Evolutionary conservation across 139 green algal genomes (phyloP).

Genomic region (Tetradesmus lagerheimii): DNA sequence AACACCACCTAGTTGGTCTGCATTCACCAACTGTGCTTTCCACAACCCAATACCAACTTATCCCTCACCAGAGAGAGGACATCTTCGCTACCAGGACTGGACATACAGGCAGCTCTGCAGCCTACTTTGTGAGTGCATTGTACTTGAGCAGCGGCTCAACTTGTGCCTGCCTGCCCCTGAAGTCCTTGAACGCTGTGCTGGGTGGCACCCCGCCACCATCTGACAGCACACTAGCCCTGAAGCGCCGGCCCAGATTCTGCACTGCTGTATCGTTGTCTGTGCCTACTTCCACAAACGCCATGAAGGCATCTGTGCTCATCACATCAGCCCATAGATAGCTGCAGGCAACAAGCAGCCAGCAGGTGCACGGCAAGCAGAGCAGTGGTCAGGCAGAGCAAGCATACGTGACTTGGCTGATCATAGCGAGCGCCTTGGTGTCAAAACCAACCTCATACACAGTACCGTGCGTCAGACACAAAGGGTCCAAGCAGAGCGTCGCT

Average conservation of each 20-base stretch:
- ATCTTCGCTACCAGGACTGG: no score
- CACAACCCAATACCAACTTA: no score
- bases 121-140: constrained; percentile 67
- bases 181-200: constrained; percentile 82
- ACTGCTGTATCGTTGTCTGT: constrained; percentile 81
- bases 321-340: constrained; percentile 94
- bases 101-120: not conserved
- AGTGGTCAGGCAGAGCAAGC: not conserved
- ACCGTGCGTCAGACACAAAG: no score
- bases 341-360: not conserved
- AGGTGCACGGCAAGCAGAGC: not conserved
- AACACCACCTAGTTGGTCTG: no score
- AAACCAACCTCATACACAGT: not conserved
- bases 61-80: no score
- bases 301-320: constrained; percentile 93
- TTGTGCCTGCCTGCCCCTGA: constrained; percentile 89
- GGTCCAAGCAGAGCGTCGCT: no score
- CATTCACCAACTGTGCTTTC: no score
- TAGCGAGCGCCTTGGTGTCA: no score
- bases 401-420: not conserved
- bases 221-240: constrained; percentile 90
- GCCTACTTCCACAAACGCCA: constrained; percentile 95
- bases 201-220: constrained; percentile 86
- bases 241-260: constrained; percentile 74
- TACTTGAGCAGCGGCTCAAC: constrained; percentile 88